Conservation (phyloP, 768 basidiomycete genomes). For the Amylocystis lapponica region DNA sequence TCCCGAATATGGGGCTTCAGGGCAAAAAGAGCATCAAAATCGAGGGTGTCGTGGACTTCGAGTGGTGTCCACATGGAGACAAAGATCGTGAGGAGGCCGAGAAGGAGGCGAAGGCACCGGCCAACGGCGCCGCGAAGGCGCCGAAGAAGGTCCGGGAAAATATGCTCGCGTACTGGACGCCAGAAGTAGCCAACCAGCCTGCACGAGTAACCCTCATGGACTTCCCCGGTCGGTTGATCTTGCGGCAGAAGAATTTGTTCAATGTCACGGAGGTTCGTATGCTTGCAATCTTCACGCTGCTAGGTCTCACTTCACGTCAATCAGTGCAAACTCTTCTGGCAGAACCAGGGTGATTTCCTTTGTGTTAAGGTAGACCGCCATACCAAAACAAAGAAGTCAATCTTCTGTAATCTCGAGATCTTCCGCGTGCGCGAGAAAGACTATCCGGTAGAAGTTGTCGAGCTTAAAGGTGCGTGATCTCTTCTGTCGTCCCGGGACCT, state of each 20-base stretch:
- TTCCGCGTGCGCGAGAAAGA: conserved; percentile 98
- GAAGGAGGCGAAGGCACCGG: conserved; percentile 33
- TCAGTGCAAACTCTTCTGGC: conserved; percentile 97
- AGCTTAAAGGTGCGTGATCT: conserved; percentile 73
- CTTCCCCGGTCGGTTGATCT: conserved; percentile 77
- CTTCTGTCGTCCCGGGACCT: no score
- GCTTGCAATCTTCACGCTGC: background rate
- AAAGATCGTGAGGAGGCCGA: conserved; percentile 75
- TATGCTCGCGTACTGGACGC: conserved; percentile 96
- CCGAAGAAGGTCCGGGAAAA: conserved; percentile 75
- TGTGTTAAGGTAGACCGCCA: conserved; percentile 99
- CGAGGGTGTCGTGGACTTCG: conserved; percentile 95
- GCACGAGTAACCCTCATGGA: conserved; percentile 91
- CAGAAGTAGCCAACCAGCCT: conserved; percentile 93
- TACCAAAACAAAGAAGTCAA: conserved; percentile 97
- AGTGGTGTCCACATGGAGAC: conserved; percentile 95
- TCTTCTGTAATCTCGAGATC: conserved; percentile 96
- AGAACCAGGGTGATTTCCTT: conserved; percentile 96
- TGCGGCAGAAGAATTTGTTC: conserved; percentile 96
- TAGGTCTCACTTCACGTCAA: no score
- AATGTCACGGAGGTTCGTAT: conserved; percentile 88
- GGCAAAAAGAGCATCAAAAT: conserved; percentile 97
- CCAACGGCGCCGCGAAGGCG: conserved; percentile 32
- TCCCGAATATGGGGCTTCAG: conserved; percentile 89
- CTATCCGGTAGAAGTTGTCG: conserved; percentile 94